Base-by-base conservation (phyloP, 2,329 filamentous ascomycete species). In the Epicoccum sorghinum region DNA sequence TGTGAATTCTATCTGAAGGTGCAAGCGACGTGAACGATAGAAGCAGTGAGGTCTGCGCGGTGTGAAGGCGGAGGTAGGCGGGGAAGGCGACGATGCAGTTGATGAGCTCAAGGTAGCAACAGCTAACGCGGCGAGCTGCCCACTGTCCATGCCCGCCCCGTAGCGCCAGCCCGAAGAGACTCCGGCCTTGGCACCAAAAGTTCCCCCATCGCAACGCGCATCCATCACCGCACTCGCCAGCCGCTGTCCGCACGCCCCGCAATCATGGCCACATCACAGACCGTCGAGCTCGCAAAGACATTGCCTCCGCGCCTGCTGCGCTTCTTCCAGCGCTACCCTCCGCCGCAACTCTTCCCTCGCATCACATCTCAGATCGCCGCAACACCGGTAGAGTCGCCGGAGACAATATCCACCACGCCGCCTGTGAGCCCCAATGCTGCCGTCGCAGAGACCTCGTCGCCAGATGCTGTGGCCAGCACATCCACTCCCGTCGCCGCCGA, bases 271-370 rank as follows among this genome's bases (percentile, higher is more conserved):
- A 57, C 62, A 36, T 65, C 67, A 35, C 62, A 71, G 33, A 73
- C 77, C 59, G 71, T 83, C 52, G 69, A 76, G 53, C 81, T 91
- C 54, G 89, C 89, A 57, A 85, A 87, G 76, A 80, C 84, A 62
- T 86, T 98, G 36, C 95, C 92, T 7, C 80, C 85, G 48, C 88
- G 88, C 36, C 85, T 99, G 40, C 85, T 89, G 71, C 86, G 87
- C 68, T 97, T 99, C 83, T 89, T 99, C 77, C 89, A 89, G 52
- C 89, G 90, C 62, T 97, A 93, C 75, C 95, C 95, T 37, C 92
- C 93, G 24, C 42, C 83, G 69, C 71, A 72, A 66, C 66, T 84
- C 74, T 60, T 80, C 73, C 73, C 62, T 70, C 57, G 47, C 40
- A 48, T 67, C 61, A 59, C 60, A 49, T 49, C 65, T 27, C 44